These are phyloP conservation scores for Aspergillus texensis DNA, from an alignment of 2,329 filamentous ascomycete genomes.

Conservation along the genomic window DNA sequence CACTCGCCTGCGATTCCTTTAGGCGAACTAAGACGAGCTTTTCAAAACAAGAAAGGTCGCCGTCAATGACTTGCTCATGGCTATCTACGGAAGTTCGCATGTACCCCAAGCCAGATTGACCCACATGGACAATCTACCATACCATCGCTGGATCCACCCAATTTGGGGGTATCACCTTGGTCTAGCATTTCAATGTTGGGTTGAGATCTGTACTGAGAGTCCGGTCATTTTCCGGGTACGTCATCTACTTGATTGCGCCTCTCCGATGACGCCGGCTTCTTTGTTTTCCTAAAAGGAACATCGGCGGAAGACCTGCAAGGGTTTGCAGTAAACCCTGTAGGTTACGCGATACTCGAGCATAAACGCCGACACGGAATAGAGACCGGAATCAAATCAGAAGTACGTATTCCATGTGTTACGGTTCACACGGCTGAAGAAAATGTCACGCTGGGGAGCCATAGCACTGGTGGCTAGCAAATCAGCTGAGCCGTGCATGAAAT, in stretches of 20 bases:
- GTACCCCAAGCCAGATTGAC: neutral
- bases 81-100: neutral
- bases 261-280: neutral
- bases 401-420: conserved; percentile 2
- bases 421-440: conserved; percentile 1
- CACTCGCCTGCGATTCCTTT: neutral
- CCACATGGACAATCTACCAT: neutral
- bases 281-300: neutral
- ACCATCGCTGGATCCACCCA: neutral
- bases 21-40: neutral
- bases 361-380: neutral
- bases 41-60: neutral
- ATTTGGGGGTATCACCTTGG: neutral
- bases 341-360: neutral
- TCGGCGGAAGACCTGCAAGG: neutral
- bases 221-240: neutral
- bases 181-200: neutral
- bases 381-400: neutral
- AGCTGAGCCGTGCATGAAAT: neutral
- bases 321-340: neutral
- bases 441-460: neutral
- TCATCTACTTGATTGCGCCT: neutral
- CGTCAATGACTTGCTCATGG: neutral
- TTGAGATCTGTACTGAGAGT: neutral
- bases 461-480: neutral